Evolutionary conservation across 495 filamentous ascomycete species (phyloP), one percentile per base, ranked within the genome.

Genomic region (Astrothelium macrocarpum): DNA sequence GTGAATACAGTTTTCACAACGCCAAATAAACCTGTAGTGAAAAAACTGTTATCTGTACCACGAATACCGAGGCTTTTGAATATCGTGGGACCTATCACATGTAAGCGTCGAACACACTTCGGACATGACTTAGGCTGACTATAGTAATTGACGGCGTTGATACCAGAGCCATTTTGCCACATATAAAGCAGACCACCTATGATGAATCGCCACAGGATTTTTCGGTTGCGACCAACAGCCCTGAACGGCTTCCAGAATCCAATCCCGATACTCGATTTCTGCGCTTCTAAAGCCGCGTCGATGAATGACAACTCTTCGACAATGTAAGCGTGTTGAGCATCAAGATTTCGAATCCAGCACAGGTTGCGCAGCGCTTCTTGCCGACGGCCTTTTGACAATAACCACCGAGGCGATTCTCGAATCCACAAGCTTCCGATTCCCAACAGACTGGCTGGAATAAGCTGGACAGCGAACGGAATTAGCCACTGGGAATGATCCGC

Each of bases 121-220:
- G 82, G 83, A 3, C 73, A 77, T n/a, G 23, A 1, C 5, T 12
- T 20, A 12, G 16, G 23, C 45, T 49, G 16, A 49, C 45, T 49
- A 73, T 85, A 87, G 73, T 85, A 86, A 77, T 87, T 87, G 72
- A 87, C 84, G 31, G 84, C 82, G 59, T 87, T 87, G 74, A 87
- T 88, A 20, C 86, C 84, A 2, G 78, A 81, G 4, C 81, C 77
- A 61, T 88, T 88, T 69, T 88, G 85, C 77, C 80, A 86, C 60
- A 87, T 75, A 78, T 87, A 87, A 29, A 87, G 82, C 75, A 82
- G 80, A 68, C 81, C 81, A 42, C 86, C 85, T 32, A 88, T 75
- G 77, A 87, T 83, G 71, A 88, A 82, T 36, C 85, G 82, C 77
- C 80, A 89, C 66, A 79, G 76, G 16, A 86, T 75, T 65, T 76